Base-by-base conservation (phyloP, 73 alveolate species). In the Durusdinium trenchii region DNA sequence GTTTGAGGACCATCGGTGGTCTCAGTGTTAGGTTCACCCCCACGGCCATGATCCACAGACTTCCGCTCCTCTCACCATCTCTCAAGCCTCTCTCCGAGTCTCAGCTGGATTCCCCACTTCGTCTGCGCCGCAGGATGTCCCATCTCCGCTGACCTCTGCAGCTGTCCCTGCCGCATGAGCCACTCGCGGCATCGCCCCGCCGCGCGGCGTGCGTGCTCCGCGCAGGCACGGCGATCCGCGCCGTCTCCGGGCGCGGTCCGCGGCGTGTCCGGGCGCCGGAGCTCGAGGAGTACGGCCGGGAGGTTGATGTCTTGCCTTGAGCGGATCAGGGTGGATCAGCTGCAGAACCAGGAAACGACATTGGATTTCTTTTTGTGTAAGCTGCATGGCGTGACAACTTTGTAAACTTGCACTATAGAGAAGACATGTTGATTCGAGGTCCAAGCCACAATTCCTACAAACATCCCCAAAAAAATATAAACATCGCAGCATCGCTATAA, bases 31-130 rank as follows among this genome's bases (percentile, higher is more conserved):
- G n/a, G n/a, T n/a, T n/a, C n/a, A n/a, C n/a, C n/a, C n/a, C n/a
- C n/a, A n/a, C n/a, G n/a, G n/a, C n/a, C n/a, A n/a, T n/a, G n/a
- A n/a, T n/a, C n/a, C n/a, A n/a, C n/a, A n/a, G n/a, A n/a, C n/a
- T n/a, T n/a, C n/a, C n/a, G n/a, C n/a, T n/a, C n/a, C n/a, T n/a
- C n/a, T n/a, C n/a, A n/a, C n/a, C n/a, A n/a, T n/a, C n/a, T n/a
- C n/a, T n/a, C n/a, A n/a, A n/a, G n/a, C n/a, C n/a, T n/a, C n/a
- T 50, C 5, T 71, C 83, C 51, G 38, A n/a, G 83, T 71, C 45
- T 36, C 84, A 73, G 47, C 36, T 73, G 52, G 26, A 73, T 73
- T n/a, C 84, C 84, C 84, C 35, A 9, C 84, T 73, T 73, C 84
- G 84, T 73, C 51, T 36, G 84, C 51, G 84, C 84, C 0, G 51